Evolutionary conservation across 2,329 filamentous ascomycete species (phyloP).

Genomic region (Hirsutella thompsonii): DNA sequence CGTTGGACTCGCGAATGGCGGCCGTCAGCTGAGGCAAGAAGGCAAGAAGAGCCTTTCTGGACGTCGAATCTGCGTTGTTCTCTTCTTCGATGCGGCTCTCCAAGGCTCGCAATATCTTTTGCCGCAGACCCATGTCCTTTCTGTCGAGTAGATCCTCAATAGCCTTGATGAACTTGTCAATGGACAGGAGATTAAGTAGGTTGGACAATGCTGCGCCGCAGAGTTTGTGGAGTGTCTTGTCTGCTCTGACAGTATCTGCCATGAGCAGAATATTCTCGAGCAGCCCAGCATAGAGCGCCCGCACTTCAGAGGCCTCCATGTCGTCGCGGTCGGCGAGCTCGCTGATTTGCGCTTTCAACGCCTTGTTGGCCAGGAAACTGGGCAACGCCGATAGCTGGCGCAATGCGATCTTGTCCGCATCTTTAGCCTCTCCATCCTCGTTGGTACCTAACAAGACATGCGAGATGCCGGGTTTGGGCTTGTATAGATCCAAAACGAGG

Average conservation of each 20-base stretch:
- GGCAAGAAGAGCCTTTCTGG: conserved; percentile 58
- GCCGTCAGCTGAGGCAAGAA: conserved; percentile 70
- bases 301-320: conserved; percentile 53
- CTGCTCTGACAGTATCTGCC: conserved; percentile 48
- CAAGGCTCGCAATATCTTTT: conserved; percentile 69
- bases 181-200: conserved; percentile 73
- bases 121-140: conserved; percentile 60
- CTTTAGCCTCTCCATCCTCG: conserved; percentile 32
- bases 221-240: conserved; percentile 40
- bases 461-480: conserved; percentile 61
- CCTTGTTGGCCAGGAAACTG: conserved; percentile 43
- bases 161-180: conserved; percentile 78
- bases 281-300: conserved; percentile 55
- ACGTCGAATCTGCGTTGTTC: conserved; percentile 52
- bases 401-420: conserved; percentile 36
- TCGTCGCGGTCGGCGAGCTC: conserved; percentile 47
- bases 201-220: conserved; percentile 63
- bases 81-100: conserved; percentile 67
- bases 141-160: conserved; percentile 70
- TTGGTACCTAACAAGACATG: conserved; percentile 52
- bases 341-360: conserved; percentile 40
- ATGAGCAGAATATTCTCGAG: conserved; percentile 53
- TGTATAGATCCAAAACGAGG: conserved; percentile 62
- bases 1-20: conserved; percentile 60
- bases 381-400: conserved; percentile 44